Evolutionary conservation across 2,329 filamentous ascomycete genomes (phyloP).

Genomic region (Verticillium longisporum): DNA sequence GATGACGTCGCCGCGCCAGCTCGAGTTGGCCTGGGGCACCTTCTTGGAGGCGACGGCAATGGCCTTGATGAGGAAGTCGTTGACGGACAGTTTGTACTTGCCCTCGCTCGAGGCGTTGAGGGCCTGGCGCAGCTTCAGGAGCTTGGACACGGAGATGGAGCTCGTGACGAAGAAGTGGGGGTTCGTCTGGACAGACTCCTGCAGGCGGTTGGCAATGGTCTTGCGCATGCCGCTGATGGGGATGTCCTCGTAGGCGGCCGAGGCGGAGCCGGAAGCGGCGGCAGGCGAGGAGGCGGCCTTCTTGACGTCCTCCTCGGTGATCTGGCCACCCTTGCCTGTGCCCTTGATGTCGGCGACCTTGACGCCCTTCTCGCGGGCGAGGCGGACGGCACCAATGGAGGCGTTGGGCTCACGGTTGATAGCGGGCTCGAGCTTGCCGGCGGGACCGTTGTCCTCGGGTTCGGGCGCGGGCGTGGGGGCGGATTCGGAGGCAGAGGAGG

Average conservation of each 20-base stretch:
- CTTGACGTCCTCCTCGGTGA: conserved; percentile 90
- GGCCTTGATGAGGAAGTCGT: conserved; percentile 98
- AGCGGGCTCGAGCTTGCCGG: conserved; percentile 73
- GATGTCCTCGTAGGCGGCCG: conserved; percentile 72
- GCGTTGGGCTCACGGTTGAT: conserved; percentile 77
- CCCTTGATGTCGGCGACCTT: conserved; percentile 76
- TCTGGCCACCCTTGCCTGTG: conserved; percentile 74
- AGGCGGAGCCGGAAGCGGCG: conserved; percentile 44
- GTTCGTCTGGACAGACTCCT: conserved; percentile 80
- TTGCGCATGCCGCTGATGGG: conserved; percentile 93
- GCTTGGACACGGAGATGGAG: conserved; percentile 85
- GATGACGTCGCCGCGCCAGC: conserved; percentile 86
- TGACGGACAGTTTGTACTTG: conserved; percentile 99
- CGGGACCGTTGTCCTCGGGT: conserved; percentile 61
- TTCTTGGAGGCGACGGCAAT: conserved; percentile 82
- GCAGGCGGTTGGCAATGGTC: conserved; percentile 87
- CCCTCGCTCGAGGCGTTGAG: conserved; percentile 85
- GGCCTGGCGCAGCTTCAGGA: conserved; percentile 90
- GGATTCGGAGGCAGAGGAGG: conserved; percentile 48
- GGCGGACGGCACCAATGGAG: conserved; percentile 66
- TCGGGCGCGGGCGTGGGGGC: conserved; percentile 47
- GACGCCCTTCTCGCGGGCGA: conserved; percentile 81
- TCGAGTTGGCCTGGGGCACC: conserved; percentile 92
- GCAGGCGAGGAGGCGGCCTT: conserved; percentile 61
- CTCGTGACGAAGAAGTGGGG: conserved; percentile 97